These are phyloP conservation scores for Saraca asoca DNA, from an alignment of 331 rosid genomes.

Conservation along the genomic window DNA sequence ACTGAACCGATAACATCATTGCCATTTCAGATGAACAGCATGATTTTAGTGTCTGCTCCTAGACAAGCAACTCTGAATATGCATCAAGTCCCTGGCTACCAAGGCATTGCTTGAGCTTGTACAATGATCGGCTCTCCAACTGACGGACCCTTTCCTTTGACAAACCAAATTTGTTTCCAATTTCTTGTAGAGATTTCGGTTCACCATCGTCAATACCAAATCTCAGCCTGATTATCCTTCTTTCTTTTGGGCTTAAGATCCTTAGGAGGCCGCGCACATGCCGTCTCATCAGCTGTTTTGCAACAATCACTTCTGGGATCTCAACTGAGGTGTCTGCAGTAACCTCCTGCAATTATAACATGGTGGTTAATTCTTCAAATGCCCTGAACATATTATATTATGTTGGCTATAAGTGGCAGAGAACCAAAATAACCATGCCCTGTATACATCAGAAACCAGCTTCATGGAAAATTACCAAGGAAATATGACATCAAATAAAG, in stretches of 20 bases:
- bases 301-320: slow-evolving; percentile 60
- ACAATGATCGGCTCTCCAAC: slow-evolving; percentile 70
- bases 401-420: slow-evolving; percentile 6
- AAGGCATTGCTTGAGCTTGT: slow-evolving; percentile 71
- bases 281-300: slow-evolving; percentile 77
- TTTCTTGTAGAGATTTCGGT: slow-evolving; percentile 60
- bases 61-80: slow-evolving; percentile 62
- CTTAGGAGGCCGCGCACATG: slow-evolving; percentile 64
- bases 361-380: slow-evolving; percentile 4
- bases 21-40: slow-evolving; percentile 27
- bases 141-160: slow-evolving; percentile 83
- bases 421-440: slow-evolving; percentile 1
- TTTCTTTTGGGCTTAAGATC: slow-evolving; percentile 63
- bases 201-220: slow-evolving; percentile 76
- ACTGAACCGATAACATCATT: slow-evolving; percentile 9
- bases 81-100: slow-evolving; percentile 68
- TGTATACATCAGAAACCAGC: slow-evolving; percentile 9
- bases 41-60: slow-evolving; percentile 30
- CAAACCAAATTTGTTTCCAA: slow-evolving; percentile 66
- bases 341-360: slow-evolving; percentile 65
- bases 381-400: neutral
- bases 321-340: slow-evolving; percentile 74
- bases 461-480: slow-evolving; percentile 27
- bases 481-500: slow-evolving; percentile 12
- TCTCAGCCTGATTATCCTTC: slow-evolving; percentile 71